These are phyloP conservation scores for Exserohilum turcica DNA, from an alignment of 2,329 filamentous ascomycete genomes.

Conservation along the genomic window DNA sequence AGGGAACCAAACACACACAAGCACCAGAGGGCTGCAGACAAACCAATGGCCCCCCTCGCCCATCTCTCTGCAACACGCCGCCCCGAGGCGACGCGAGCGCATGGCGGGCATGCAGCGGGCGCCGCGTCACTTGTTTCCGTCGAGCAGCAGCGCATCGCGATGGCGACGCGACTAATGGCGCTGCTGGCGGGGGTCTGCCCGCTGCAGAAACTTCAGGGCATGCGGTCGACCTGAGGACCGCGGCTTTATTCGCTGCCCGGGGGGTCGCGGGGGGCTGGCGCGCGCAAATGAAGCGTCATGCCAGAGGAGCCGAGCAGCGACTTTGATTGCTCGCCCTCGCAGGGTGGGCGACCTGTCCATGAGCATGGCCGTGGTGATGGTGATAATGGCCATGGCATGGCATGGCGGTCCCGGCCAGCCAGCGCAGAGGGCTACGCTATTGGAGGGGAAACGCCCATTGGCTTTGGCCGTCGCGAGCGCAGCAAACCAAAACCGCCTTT, in stretches of 20 bases:
- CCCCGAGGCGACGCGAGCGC: neutral
- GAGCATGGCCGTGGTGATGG: neutral
- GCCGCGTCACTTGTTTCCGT: neutral
- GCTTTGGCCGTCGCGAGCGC: neutral
- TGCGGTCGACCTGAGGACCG: conserved; percentile 15
- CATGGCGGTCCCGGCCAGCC: neutral
- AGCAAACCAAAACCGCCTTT: neutral
- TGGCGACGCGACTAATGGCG: conserved; percentile 19
- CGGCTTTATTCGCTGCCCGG: conserved; percentile 6
- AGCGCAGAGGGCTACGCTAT: neutral
- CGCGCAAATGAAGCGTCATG: conserved; percentile 37
- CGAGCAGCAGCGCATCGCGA: neutral
- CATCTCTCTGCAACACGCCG: neutral
- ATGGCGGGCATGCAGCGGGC: neutral
- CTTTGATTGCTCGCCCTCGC: neutral
- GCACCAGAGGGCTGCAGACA: no score
- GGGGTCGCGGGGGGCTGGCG: conserved; percentile 25
- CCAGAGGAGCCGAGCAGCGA: neutral
- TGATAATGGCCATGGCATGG: neutral
- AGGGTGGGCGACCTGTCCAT: neutral
- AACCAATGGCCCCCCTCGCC: no score
- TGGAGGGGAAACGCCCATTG: conserved; percentile 5
- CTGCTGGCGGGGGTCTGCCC: conserved; percentile 26
- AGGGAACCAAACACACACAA: conserved; percentile 1
- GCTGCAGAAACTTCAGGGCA: conserved; percentile 26